Percentiles rank a stretch among this genome's conserved stretches.
Evolutionary conservation across 2,329 filamentous ascomycete species (phyloP).

Genomic region (Aspergillus calidoustus): DNA sequence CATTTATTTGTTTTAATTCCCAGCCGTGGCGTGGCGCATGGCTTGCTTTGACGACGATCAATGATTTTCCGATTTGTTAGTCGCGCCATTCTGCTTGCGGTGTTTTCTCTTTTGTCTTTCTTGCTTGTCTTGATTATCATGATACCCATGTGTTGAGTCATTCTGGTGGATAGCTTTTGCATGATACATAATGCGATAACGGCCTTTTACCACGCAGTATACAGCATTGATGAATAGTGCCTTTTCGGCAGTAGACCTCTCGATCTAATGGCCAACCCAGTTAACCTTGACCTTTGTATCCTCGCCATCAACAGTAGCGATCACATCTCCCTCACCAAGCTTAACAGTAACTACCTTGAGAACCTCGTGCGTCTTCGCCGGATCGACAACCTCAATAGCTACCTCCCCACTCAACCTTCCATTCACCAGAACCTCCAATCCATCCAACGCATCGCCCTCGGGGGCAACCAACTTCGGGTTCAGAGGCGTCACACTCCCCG

Average conservation of each 20-base stretch:
- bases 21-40: neutral
- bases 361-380: conserved; percentile 30
- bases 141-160: conserved; percentile 34
- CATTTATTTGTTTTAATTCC: neutral
- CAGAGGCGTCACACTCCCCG: conserved; percentile 39
- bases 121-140: conserved; percentile 23
- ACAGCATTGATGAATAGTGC: neutral
- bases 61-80: conserved; percentile 2
- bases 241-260: neutral
- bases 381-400: conserved; percentile 33
- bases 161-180: conserved; percentile 9
- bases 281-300: conserved; percentile 28
- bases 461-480: conserved; percentile 34
- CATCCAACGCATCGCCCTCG: conserved; percentile 33
- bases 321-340: conserved; percentile 18
- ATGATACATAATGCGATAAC: conserved; percentile 16
- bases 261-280: conserved; percentile 20
- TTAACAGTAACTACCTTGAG: conserved; percentile 30
- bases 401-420: conserved; percentile 26
- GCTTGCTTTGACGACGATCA: neutral
- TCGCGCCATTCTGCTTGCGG: conserved; percentile 7
- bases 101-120: conserved; percentile 6
- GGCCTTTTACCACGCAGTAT: conserved; percentile 10
- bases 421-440: conserved; percentile 39
- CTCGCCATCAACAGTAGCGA: conserved; percentile 23